phyloP scores from a whole-genome alignment of 768 basidiomycete genomes.

The Pisolithus tinctorius region DNA sequence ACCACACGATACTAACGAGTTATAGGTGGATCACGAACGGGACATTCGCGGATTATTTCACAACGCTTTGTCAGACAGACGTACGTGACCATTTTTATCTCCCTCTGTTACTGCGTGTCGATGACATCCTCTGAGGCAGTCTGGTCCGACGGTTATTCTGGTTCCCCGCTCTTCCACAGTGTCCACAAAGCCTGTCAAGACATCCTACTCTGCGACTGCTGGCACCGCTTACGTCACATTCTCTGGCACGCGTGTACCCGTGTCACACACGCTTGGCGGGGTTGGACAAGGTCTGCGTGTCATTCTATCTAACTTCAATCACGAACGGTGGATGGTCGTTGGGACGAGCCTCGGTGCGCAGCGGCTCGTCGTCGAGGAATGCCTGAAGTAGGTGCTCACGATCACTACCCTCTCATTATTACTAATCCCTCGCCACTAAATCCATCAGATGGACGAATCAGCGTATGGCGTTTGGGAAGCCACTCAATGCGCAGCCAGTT shows the following conservation, averaged over 20 bases:
- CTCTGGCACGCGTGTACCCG: constrained; percentile 75
- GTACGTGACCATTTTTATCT: constrained; percentile 26
- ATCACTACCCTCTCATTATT: not conserved
- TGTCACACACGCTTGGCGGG: constrained; percentile 81
- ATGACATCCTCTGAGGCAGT: constrained; percentile 27
- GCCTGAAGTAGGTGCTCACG: constrained; percentile 54
- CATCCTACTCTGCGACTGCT: constrained; percentile 85
- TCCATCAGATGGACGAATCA: constrained; percentile 77
- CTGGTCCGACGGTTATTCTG: constrained; percentile 70
- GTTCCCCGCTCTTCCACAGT: constrained; percentile 67
- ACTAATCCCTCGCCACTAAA: constrained; percentile 7
- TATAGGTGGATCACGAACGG: constrained; percentile 88
- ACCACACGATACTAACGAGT: not conserved
- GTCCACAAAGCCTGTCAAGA: constrained; percentile 86
- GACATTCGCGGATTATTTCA: constrained; percentile 79
- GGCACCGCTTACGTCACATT: constrained; percentile 87
- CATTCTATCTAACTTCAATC: constrained; percentile 83
- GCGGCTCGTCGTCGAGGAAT: constrained; percentile 81
- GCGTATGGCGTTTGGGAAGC: constrained; percentile 87
- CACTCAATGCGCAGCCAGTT: constrained; percentile 74
- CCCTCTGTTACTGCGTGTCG: not conserved
- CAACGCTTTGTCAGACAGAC: constrained; percentile 69
- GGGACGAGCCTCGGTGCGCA: constrained; percentile 68
- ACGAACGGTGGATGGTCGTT: constrained; percentile 86
- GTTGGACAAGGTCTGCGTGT: constrained; percentile 80